A percentile compares a stretch with the other conserved stretches of the same genome.
phyloP scores from a whole-genome alignment of 2,329 filamentous ascomycete species.

The Talaromyces sp. region DNA sequence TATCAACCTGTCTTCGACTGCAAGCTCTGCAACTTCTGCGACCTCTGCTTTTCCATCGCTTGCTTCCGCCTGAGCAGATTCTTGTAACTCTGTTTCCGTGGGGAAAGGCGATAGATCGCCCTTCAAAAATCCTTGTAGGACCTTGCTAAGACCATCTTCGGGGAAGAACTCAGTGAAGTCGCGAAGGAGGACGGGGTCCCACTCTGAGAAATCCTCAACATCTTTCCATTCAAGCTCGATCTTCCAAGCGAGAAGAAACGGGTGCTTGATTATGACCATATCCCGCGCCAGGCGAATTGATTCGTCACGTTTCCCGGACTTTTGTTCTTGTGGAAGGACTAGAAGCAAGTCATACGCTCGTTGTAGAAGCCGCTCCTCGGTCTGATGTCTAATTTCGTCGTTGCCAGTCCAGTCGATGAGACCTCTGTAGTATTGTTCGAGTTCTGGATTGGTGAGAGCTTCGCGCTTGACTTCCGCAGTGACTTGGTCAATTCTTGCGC shows the following conservation, averaged over 20 bases:
- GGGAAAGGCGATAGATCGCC: slow-evolving; percentile 84
- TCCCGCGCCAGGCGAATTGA: slow-evolving; percentile 77
- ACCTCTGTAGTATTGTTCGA: slow-evolving; percentile 78
- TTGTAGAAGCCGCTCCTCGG: slow-evolving; percentile 85
- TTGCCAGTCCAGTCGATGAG: slow-evolving; percentile 89
- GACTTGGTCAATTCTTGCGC: slow-evolving; percentile 78
- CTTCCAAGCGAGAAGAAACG: slow-evolving; percentile 86
- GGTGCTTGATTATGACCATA: slow-evolving; percentile 95
- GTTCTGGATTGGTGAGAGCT: slow-evolving; percentile 69
- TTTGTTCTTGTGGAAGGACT: slow-evolving; percentile 66
- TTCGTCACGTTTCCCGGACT: slow-evolving; percentile 67
- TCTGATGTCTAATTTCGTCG: slow-evolving; percentile 76
- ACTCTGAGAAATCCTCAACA: slow-evolving; percentile 67
- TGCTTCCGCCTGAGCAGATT: slow-evolving; percentile 53
- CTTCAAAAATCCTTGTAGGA: slow-evolving; percentile 77
- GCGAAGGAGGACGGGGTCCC: slow-evolving; percentile 74
- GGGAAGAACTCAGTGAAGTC: slow-evolving; percentile 84
- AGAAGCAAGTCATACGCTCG: slow-evolving; percentile 76
- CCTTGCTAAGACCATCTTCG: slow-evolving; percentile 74
- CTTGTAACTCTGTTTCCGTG: slow-evolving; percentile 42
- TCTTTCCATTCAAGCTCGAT: slow-evolving; percentile 89
- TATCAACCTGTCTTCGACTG: slow-evolving; percentile 74
- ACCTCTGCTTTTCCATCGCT: slow-evolving; percentile 33
- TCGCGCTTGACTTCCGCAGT: slow-evolving; percentile 85
- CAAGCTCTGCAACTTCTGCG: slow-evolving; percentile 55